A percentile compares a stretch with the other conserved stretches of the same genome.
phyloP scores from a whole-genome alignment of 768 basidiomycete genomes.

The Pholiota conissans region DNA sequence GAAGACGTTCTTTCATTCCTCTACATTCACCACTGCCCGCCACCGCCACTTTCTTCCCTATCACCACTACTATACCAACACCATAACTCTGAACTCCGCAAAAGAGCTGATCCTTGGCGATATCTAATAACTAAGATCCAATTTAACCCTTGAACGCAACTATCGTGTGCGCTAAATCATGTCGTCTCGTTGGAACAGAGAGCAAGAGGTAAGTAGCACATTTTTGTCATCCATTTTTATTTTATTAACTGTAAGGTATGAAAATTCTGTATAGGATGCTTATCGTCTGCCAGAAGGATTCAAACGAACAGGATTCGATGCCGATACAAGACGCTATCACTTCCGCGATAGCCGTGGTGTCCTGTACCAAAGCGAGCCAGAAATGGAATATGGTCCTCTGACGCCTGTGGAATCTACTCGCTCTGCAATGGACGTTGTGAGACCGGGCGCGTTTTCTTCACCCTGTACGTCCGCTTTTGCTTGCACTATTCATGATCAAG shows the following conservation, averaged over 20 bases:
- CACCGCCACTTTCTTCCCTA: no score
- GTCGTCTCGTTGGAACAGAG: not conserved
- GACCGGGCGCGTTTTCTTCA: constrained; percentile 26
- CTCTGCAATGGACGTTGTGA: constrained; percentile 10
- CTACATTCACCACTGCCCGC: no score
- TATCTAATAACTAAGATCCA: no score
- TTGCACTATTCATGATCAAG: no score
- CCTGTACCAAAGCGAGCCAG: constrained; percentile 44
- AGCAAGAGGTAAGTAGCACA: not conserved
- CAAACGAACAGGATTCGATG: constrained; percentile 52
- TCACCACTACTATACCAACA: no score
- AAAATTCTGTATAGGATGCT: constrained; percentile 30
- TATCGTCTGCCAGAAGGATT: constrained; percentile 46
- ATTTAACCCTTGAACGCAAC: no score
- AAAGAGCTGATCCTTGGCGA: no score
- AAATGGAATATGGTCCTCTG: constrained; percentile 44
- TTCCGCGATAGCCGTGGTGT: constrained; percentile 46
- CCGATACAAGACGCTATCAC: constrained; percentile 50
- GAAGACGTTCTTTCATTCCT: no score
- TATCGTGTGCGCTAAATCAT: no score
- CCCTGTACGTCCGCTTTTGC: constrained; percentile 28
- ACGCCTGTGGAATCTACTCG: constrained; percentile 28
- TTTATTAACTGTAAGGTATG: not conserved
- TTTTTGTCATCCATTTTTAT: no score
- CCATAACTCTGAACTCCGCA: no score